Base-by-base conservation (phyloP, 2,329 filamentous ascomycete genomes). In the Ophiostoma perfectum region DNA sequence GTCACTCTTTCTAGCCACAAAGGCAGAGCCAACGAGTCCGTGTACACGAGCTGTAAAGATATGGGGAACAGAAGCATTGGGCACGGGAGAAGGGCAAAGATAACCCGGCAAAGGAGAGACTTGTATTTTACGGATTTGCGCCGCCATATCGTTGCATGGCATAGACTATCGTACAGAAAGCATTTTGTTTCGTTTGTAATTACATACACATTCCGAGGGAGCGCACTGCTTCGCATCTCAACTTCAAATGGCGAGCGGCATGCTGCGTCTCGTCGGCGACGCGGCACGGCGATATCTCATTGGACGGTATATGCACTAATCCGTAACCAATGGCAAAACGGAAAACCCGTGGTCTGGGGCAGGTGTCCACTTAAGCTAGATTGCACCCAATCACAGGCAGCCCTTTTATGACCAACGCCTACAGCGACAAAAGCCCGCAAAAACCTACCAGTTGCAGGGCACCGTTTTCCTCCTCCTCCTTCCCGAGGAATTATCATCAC, bases 291-390 rank as follows among this genome's bases (percentile, higher is more conserved):
- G 67, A 49, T 63, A 64, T 55, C n/a, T 18, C 36, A 44, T 36
- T 64, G 42, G 52, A 16, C 81, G 0, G 75, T 84, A 60, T 67
- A 66, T 70, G 64, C 67, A 68, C 2, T 39, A 68, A 66, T n/a
- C 45, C 64, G 39, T 63, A 39, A 16, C 41, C 6, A 62, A 14
- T 60, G 38, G 16, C 4, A 27, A 49, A 16, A 42, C 55, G 63
- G 64, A 64, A 66, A 64, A 66, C 16, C 44, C 41, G 52, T 49
- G 8, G 44, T 65, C 68, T 63, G 55, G 44, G 44, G 44, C 55
- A 58, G 2, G 44, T 64, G 0, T 55, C 69, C 70, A 68, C 69
- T 52, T 41, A 8, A 69, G 64, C 65, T 67, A 36, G 4, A 3
- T 0, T 8, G 9, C 1, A 14, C 12, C 72, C 72, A 73, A 73